phyloP scores from a whole-genome alignment of 352 stramenopile species.

The Pythium apleroticum region DNA sequence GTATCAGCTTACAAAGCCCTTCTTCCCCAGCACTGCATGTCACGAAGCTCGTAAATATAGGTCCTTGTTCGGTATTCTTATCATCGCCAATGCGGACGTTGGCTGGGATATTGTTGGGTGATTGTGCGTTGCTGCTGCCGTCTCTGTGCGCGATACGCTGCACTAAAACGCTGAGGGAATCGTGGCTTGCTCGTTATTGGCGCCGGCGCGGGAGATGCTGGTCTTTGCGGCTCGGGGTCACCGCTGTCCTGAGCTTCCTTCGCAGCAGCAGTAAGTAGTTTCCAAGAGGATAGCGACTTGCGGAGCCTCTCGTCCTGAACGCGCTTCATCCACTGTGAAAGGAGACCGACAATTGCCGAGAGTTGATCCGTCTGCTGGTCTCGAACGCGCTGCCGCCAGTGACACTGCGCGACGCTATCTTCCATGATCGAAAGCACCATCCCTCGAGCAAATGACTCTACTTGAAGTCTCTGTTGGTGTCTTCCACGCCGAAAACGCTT shows the following conservation, averaged over 20 bases:
- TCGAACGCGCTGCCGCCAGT: conserved; percentile 3
- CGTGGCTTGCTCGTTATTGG: neutral
- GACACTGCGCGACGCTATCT: conserved; percentile 4
- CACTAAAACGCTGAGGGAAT: conserved; percentile 9
- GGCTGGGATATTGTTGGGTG: neutral
- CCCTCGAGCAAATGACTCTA: neutral
- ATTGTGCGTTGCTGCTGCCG: neutral
- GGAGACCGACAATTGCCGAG: neutral
- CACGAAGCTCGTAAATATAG: neutral
- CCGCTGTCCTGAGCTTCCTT: neutral
- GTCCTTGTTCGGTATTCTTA: neutral
- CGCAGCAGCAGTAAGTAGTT: neutral
- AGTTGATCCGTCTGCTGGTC: neutral
- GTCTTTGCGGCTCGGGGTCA: neutral
- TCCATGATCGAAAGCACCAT: neutral
- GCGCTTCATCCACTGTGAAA: neutral
- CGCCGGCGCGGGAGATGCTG: neutral
- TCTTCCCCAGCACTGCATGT: too few relatives aligned
- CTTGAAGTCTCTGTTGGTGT: neutral
- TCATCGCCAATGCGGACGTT: neutral
- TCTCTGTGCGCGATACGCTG: conserved; percentile 8
- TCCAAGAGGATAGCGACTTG: neutral
- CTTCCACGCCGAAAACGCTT: neutral
- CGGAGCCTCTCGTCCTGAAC: neutral
- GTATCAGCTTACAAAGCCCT: neutral